Base-by-base conservation (phyloP, 2,329 filamentous ascomycete species). In the Leptographium wingfieldii region DNA sequence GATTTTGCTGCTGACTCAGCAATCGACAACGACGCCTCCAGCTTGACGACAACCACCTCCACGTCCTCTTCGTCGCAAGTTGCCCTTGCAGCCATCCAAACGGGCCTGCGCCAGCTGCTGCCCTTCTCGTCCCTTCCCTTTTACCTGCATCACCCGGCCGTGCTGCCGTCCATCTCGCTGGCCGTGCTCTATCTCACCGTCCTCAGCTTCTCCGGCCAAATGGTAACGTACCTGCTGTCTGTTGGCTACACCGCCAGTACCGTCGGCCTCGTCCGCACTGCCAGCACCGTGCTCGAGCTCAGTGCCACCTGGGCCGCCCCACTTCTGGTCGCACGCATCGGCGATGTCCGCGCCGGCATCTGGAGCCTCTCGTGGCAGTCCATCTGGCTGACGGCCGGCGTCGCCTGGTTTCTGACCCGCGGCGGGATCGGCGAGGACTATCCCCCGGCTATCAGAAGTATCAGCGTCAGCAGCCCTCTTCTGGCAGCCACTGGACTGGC, bases 281-380 rank as follows among this genome's bases (percentile, higher is more conserved):
- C 76, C 5, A 78, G 79, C 35, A 78, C 80, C 1, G 60, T 76
- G 3, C 76, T 83, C 56, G 85, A 87, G 67, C 70, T 87, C 3
- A 73, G 73, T 9, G 83, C 84, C 0, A 87, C 85, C 0, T 85
- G 80, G 76, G 67, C 79, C 0, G 81, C 79, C 0, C 84, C 84
- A 0, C 71, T 73, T 59, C 67, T 85, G 16, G 84, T 83, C 75
- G 65, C 65, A 2, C 71, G 70, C 48, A 78, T 86, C 48, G 82
- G 84, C 0, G 72, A 78, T 1, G 74, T 88, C 9, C 74, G 88
- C n/a, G 77, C 80, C 0, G 88, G 87, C 0, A 75, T 90, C 3
- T 91, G 88, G 88, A 83, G 82, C 63, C 68, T 86, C 11, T 84
- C 79, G 59, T 88, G 84, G 80, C 86, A 90, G 67, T 73, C 86